These are phyloP conservation scores for Suillus placidus DNA, from an alignment of 768 basidiomycete genomes.

Conservation along the genomic window DNA sequence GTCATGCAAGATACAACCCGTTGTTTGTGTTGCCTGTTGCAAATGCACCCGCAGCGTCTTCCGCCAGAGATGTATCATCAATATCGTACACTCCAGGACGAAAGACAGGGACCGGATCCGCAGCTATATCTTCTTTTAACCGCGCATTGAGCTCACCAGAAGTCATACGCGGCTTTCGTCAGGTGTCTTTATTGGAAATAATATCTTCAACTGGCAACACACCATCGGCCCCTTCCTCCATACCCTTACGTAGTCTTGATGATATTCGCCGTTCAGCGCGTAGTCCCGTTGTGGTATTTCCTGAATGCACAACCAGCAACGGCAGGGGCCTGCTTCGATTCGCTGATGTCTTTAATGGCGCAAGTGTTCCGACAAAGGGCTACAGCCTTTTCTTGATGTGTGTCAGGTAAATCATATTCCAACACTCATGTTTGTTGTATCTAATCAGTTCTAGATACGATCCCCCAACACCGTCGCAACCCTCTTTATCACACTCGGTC, in stretches of 20 bases:
- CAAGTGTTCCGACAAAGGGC: constrained; percentile 62
- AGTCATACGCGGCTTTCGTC: constrained; percentile 67
- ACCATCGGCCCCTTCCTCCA: constrained; percentile 34
- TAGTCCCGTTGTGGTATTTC: constrained; percentile 79
- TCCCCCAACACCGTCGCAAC: constrained; percentile 63
- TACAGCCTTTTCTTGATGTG: constrained; percentile 82
- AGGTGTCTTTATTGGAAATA: constrained; percentile 64
- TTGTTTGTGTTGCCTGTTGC: constrained; percentile 79
- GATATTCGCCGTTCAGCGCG: constrained; percentile 60
- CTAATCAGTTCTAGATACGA: constrained; percentile 62
- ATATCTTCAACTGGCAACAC: constrained; percentile 51
- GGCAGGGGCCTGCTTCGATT: constrained; percentile 83
- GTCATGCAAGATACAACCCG: constrained; percentile 70
- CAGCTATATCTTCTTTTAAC: constrained; percentile 54
- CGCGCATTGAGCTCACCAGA: constrained; percentile 46
- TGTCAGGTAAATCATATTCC: constrained; percentile 54
- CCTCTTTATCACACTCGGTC: constrained; percentile 68
- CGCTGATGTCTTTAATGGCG: constrained; percentile 64
- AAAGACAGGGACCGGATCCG: constrained; percentile 78
- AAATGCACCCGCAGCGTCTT: constrained; percentile 32
- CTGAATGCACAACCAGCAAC: constrained; percentile 93
- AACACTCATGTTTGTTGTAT: constrained; percentile 12
- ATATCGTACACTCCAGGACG: constrained; percentile 66
- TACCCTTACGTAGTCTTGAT: constrained; percentile 49
- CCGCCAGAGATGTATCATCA: constrained; percentile 35